Conservation (phyloP, 805 yeast species). For the Candida manassasensis region DNA sequence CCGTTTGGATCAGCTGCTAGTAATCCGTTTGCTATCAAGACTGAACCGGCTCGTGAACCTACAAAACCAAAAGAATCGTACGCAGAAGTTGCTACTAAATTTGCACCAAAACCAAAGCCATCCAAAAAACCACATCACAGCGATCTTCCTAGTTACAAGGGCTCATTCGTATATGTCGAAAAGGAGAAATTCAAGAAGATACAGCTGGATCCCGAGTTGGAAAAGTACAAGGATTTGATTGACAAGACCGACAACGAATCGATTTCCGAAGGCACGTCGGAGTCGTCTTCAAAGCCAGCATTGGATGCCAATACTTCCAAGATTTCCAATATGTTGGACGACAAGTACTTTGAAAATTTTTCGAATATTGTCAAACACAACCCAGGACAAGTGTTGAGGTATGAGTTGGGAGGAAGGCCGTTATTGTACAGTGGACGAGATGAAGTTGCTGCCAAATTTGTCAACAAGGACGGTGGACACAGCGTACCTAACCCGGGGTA, state of each 20-base stretch:
- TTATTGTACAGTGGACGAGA: slow-evolving; percentile 66
- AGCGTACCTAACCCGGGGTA: slow-evolving; percentile 56
- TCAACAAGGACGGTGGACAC: slow-evolving; percentile 7
- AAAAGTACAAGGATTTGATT: slow-evolving; percentile 43
- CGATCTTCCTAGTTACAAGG: slow-evolving; percentile 52
- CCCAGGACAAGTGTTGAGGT: slow-evolving; percentile 82
- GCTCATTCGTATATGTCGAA: slow-evolving; percentile 67
- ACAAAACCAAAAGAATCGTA: slow-evolving; percentile 14
- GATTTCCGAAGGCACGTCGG: slow-evolving; percentile 7
- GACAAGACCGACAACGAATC: slow-evolving; percentile 44
- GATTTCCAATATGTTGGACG: slow-evolving; percentile 49
- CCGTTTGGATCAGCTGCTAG: slow-evolving; percentile 25
- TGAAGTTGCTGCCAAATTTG: slow-evolving; percentile 39
- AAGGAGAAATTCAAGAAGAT: slow-evolving; percentile 58
- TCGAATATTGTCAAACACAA: slow-evolving; percentile 72
- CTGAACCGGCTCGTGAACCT: slow-evolving; percentile 7
- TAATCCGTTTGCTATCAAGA: slow-evolving; percentile 1
- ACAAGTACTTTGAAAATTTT: slow-evolving; percentile 75
- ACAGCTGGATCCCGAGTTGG: slow-evolving; percentile 48
- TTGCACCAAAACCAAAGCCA: slow-evolving; percentile 6
- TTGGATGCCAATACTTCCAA: slow-evolving; percentile 21
- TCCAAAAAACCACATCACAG: slow-evolving; percentile 6
- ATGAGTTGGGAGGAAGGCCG: slow-evolving; percentile 76
- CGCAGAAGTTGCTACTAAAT: slow-evolving; percentile 18
- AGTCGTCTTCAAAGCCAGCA: slow-evolving; percentile 5